These are phyloP conservation scores for Volvox africanus DNA, from an alignment of 139 green algal species.

Conservation along the genomic window DNA sequence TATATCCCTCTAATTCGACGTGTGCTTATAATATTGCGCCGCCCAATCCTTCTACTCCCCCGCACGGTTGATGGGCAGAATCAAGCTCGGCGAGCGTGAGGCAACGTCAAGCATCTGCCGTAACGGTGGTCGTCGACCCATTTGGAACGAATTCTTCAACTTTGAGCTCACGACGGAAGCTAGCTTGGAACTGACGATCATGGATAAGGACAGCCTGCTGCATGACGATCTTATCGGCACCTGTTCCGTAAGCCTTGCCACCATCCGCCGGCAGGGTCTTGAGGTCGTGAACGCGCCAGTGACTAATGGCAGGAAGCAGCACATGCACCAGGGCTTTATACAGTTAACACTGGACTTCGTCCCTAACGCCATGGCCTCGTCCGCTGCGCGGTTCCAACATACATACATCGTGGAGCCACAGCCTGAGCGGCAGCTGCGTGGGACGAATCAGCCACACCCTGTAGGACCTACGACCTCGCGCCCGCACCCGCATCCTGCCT, in stretches of 20 bases:
- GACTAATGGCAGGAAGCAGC: not conserved
- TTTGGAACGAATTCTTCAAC: slow-evolving; percentile 27
- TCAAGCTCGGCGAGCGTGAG: slow-evolving; percentile 1
- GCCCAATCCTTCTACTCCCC: not conserved
- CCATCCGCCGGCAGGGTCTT: not conserved
- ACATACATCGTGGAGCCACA: not conserved
- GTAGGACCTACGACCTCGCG: too few relatives aligned
- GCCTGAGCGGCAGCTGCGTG: not conserved
- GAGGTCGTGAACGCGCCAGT: slow-evolving; percentile 1
- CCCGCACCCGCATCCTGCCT: too few relatives aligned
- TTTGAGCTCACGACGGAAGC: slow-evolving; percentile 46
- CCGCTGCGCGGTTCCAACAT: not conserved
- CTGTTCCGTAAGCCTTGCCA: slow-evolving; percentile 20
- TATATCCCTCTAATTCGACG: too few relatives aligned
- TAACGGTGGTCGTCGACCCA: slow-evolving; percentile 13
- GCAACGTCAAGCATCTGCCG: not conserved
- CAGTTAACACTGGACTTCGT: slow-evolving; percentile 31
- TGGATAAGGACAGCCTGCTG: slow-evolving; percentile 29
- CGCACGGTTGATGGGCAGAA: not conserved
- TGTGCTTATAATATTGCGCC: too few relatives aligned
- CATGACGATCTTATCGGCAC: slow-evolving; percentile 38
- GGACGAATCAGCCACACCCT: too few relatives aligned
- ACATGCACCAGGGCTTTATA: slow-evolving; percentile 44
- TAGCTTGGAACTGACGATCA: slow-evolving; percentile 7
- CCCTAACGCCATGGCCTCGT: slow-evolving; percentile 12